Base-by-base conservation (phyloP, 176 grass and related monocot genomes). In the Otatea glauca region DNA sequence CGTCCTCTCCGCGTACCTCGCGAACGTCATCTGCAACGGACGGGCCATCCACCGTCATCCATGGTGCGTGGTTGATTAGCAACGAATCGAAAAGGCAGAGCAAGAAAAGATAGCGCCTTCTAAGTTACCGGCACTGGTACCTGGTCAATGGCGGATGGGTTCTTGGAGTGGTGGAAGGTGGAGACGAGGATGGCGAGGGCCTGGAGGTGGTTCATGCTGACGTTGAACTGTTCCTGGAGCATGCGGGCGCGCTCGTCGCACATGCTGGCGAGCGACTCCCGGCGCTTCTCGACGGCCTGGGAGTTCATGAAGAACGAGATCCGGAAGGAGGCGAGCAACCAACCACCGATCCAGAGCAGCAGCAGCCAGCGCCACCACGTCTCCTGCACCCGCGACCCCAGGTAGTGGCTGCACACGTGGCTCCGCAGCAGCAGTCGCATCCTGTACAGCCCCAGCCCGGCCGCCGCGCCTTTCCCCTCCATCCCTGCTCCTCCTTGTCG, bases 161-260 rank as follows among this genome's bases (percentile, higher is more conserved):
- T 86, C 59, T 91, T 92, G 9, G 91, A 65, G 78, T 99, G 97
- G 81, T 99, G 93, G 91, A 99, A 99, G 29, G 97, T 99, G 70
- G 92, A 94, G 66, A 99, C 86, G 29, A 99, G 91, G 34, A 96
- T 96, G 39, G 97, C 97, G 77, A 99, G 89, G 14, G 97, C 97
- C 89, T 99, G 97, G 3, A 99, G 89, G 76, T 99, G 97, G 62
- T 96, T 96, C 93, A 99, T 94, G 89, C 90, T 92, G 86, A 99
- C 97, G 82, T 99, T 99, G 79, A 99, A 94, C 88, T 99, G 97
- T 50, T 99, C 97, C 79, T 99, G 97, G 39, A 99, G 97, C 97
- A 99, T 99, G 65, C 97, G 85, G 0, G 93, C 89, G 27, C 97
- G 86, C 84, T 99, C 93, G 65, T 99, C 97, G 62, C 97, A 99